A percentile compares a stretch with the other conserved stretches of the same genome.
phyloP scores from a whole-genome alignment of 163 green algal genomes.

The Chlamydomonas reinhardtii region DNA sequence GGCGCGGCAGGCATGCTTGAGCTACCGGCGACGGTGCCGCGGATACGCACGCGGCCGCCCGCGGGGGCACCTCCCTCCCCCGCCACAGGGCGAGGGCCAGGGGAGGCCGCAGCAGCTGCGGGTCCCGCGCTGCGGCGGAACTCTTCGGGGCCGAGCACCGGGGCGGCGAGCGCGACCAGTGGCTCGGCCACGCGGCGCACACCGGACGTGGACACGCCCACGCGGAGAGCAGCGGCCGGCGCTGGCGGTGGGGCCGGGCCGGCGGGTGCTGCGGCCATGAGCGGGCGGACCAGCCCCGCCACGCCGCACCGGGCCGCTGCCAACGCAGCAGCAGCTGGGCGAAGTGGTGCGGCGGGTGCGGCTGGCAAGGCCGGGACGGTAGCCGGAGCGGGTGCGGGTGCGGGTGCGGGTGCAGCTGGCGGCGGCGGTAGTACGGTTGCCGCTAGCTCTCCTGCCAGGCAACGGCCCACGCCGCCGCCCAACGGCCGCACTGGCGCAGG shows the following conservation, averaged over 20 bases:
- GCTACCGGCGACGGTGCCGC: conserved; percentile 1
- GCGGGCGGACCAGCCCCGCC: conserved; percentile 5
- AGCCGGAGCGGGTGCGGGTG: too few relatives aligned
- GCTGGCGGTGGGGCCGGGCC: too few relatives aligned
- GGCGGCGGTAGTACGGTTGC: too few relatives aligned
- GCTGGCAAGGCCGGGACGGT: not conserved
- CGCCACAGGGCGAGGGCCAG: too few relatives aligned
- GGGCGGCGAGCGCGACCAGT: not conserved
- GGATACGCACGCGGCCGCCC: conserved; percentile 1
- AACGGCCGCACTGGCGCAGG: not conserved
- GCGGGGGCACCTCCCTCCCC: not conserved
- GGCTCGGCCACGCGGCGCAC: not conserved
- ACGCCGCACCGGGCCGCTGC: too few relatives aligned
- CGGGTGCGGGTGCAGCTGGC: too few relatives aligned
- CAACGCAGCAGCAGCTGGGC: too few relatives aligned
- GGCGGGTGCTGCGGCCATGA: too few relatives aligned
- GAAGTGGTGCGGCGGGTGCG: too few relatives aligned
- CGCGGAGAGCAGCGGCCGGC: not conserved
- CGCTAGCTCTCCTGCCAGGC: not conserved
- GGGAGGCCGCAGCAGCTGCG: too few relatives aligned
- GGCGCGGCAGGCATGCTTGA: not conserved
- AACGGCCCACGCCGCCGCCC: not conserved
- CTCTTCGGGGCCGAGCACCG: not conserved
- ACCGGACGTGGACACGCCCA: conserved; percentile 15
- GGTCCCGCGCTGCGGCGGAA: not conserved